A percentile compares a stretch with the other conserved stretches of the same genome.
phyloP scores from a whole-genome alignment of 2,329 filamentous ascomycete species.

The Epichloe gansuensis region DNA sequence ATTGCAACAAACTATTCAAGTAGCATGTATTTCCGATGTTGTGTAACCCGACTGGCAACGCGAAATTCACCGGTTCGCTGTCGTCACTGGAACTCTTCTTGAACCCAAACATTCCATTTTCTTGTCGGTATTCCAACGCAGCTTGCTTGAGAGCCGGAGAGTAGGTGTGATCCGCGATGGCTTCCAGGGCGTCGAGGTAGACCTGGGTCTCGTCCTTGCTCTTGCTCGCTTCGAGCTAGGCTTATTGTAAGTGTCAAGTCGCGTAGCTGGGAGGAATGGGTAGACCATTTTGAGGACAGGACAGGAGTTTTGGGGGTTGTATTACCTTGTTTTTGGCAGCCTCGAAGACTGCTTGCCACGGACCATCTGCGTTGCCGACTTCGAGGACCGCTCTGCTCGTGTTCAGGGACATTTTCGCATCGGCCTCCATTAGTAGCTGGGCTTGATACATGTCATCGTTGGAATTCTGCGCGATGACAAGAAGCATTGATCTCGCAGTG shows the following conservation, averaged over 20 bases:
- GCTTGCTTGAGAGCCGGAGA: slow-evolving; percentile 14
- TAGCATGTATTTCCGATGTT: slow-evolving; percentile 99
- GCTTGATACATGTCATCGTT: slow-evolving; percentile 23
- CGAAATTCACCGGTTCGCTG: slow-evolving; percentile 20
- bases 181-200: slow-evolving; percentile 23
- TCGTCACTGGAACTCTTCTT: slow-evolving; percentile 6
- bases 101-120: slow-evolving; percentile 6
- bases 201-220: slow-evolving; percentile 18
- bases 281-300: not conserved
- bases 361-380: slow-evolving; percentile 11
- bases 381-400: slow-evolving; percentile 22
- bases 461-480: slow-evolving; percentile 21
- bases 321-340: slow-evolving; percentile 18
- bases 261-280: no score
- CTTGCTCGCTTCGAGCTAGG: slow-evolving; percentile 15
- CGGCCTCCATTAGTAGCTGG: slow-evolving; percentile 21
- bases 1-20: slow-evolving; percentile 90
- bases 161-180: slow-evolving; percentile 19
- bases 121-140: slow-evolving; percentile 14
- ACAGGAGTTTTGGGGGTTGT: not conserved
- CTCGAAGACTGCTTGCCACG: slow-evolving; percentile 16
- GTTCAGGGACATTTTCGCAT: slow-evolving; percentile 23
- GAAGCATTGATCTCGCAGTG: slow-evolving; percentile 21
- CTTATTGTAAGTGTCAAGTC: not conserved
- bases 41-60: slow-evolving; percentile 71